These are phyloP conservation scores for Cyclotella kingstonii DNA, from an alignment of 108 stramenopile genomes.

Conservation along the genomic window DNA sequence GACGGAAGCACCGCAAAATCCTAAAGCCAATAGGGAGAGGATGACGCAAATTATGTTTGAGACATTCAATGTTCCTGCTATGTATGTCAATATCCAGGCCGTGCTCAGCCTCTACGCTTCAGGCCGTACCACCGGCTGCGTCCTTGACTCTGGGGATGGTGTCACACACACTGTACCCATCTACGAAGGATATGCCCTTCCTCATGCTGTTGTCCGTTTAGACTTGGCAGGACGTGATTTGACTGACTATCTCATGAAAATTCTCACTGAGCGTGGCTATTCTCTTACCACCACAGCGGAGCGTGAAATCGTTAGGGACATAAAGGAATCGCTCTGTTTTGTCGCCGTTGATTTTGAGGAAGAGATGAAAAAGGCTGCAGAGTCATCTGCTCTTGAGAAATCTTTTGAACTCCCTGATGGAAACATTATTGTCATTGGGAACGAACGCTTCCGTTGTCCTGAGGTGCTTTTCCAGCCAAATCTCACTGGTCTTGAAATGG, in stretches of 20 bases:
- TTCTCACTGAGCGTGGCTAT: constrained; percentile 91
- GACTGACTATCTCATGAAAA: constrained; percentile 95
- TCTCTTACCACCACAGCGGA: constrained; percentile 93
- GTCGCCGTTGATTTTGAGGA: constrained; percentile 92
- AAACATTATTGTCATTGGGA: constrained; percentile 93
- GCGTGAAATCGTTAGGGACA: constrained; percentile 93
- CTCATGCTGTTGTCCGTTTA: constrained; percentile 93
- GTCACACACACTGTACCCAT: constrained; percentile 96
- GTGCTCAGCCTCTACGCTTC: constrained; percentile 95
- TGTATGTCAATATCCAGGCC: constrained; percentile 99
- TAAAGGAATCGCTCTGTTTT: constrained; percentile 91
- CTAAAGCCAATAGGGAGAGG: constrained; percentile 99
- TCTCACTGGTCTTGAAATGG: constrained; percentile 97
- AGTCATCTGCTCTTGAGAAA: constrained; percentile 90
- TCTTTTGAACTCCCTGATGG: constrained; percentile 93
- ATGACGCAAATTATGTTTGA: constrained; percentile 99
- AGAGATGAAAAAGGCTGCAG: constrained; percentile 93
- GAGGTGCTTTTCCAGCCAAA: constrained; percentile 94
- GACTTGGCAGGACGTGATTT: constrained; percentile 94
- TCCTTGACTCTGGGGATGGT: constrained; percentile 93
- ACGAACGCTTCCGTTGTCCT: constrained; percentile 93
- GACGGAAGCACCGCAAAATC: constrained; percentile 99
- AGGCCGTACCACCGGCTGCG: constrained; percentile 94
- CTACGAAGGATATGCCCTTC: constrained; percentile 95
- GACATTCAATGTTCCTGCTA: constrained; percentile 99